Evolutionary conservation across 495 filamentous ascomycete genomes (phyloP).

Genomic region (Podospora anserina): DNA sequence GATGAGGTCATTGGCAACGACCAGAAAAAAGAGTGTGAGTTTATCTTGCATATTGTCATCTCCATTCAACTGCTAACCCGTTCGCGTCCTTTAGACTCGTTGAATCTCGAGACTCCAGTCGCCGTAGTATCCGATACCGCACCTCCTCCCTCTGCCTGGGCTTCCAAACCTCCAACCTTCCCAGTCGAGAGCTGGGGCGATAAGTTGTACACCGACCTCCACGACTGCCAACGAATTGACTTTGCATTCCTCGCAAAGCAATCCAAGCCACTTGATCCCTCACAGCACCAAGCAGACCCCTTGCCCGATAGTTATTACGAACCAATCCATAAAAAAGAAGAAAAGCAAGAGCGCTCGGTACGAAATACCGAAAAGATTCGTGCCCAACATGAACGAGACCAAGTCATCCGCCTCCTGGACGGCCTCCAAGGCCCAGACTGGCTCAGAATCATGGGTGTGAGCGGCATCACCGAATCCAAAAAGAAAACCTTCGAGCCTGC

Average conservation of each 20-base stretch:
- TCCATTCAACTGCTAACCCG: constrained; percentile 34
- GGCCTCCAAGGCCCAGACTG: constrained; percentile 89
- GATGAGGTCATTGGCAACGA: constrained; percentile 85
- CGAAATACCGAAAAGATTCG: constrained; percentile 90
- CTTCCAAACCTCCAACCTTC: constrained; percentile 23
- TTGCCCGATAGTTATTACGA: constrained; percentile 66
- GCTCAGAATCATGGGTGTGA: constrained; percentile 91
- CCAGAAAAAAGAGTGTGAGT: constrained; percentile 69
- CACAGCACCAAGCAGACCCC: constrained; percentile 53
- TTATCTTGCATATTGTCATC: constrained; percentile 24
- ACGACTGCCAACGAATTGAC: constrained; percentile 54
- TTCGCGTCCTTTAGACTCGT: constrained; percentile 44
- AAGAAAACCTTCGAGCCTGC: constrained; percentile 85
- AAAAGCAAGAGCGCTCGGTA: constrained; percentile 86
- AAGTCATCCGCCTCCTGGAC: constrained; percentile 80
- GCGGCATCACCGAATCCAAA: constrained; percentile 73
- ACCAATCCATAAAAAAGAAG: constrained; percentile 68
- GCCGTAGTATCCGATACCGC: constrained; percentile 37
- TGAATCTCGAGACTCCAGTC: constrained; percentile 60
- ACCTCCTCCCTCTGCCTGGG: constrained; percentile 22
- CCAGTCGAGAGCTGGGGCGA: constrained; percentile 49
- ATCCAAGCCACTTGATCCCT: constrained; percentile 24
- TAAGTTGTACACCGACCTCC: constrained; percentile 46
- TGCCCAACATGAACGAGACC: constrained; percentile 86
- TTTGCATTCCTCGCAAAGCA: constrained; percentile 46